A percentile compares a stretch with the other conserved stretches of the same genome.
Evolutionary conservation across 768 basidiomycete species (phyloP).

Genomic region (Boletellus emodensis): DNA sequence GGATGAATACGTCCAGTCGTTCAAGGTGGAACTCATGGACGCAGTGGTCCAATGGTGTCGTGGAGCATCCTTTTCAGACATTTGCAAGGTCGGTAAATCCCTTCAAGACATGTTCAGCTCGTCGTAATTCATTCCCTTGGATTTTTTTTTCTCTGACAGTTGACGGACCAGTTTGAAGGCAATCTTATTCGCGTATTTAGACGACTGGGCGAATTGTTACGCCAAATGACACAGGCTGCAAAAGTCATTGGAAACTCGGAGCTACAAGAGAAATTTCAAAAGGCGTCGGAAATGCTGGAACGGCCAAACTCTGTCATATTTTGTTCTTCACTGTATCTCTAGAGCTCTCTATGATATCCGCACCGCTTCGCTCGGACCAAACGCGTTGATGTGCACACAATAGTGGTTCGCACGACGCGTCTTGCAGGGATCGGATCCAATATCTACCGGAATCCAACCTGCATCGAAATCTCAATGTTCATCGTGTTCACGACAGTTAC

Average conservation of each 20-base stretch:
- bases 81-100: slow-evolving; percentile 72
- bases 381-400: background rate
- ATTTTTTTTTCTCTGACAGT: slow-evolving; percentile 39
- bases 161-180: slow-evolving; percentile 96
- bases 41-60: slow-evolving; percentile 97
- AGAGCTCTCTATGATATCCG: slow-evolving; percentile 6
- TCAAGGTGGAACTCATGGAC: slow-evolving; percentile 99
- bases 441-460: background rate
- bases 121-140: background rate
- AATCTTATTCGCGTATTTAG: slow-evolving; percentile 95
- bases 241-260: slow-evolving; percentile 96
- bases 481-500: no score
- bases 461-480: background rate
- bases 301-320: slow-evolving; percentile 92
- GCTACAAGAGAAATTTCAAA: slow-evolving; percentile 90
- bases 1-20: slow-evolving; percentile 92
- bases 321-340: slow-evolving; percentile 82
- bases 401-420: no score
- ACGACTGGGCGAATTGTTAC: slow-evolving; percentile 86
- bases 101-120: background rate
- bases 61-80: slow-evolving; percentile 94
- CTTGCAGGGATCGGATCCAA: no score
- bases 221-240: slow-evolving; percentile 94
- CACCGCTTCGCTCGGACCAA: background rate
- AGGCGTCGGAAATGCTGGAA: slow-evolving; percentile 88